Evolutionary conservation across 768 basidiomycete genomes (phyloP), one percentile per base, ranked within the genome.

Genomic region (Cubamyces lactineus): DNA sequence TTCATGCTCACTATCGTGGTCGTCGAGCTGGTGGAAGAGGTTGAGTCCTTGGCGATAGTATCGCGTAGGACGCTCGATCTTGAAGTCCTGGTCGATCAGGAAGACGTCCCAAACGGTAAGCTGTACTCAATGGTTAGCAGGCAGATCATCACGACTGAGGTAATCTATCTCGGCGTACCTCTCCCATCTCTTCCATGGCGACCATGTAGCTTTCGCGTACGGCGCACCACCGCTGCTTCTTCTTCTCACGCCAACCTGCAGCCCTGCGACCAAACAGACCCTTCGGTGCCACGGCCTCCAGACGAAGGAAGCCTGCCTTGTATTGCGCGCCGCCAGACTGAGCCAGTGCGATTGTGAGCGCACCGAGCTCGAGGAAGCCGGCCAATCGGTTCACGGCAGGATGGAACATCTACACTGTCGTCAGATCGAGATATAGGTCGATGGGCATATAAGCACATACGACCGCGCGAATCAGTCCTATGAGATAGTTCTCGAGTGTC

Each of bases 81-180:
- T 80, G 71, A 99, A 98, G 70, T 94, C 89, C 0, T 84, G 76
- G 72, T 98, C 96, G 53, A 98, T 78, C 42, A 98, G 80, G 75
- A 99, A 96, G 13, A 98, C 95, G 61, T 98, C 96, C 86, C 90
- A 93, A 41, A 97, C 77, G n/a, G 77, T 78, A n/a, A 89, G 78
- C 91, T 96, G 46, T 21, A 52, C 52, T 49, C 50, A 24, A 2
- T 3, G 19, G 12, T 60, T 6, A 61, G 57, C 13, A 51, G 13
- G 45, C 21, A 39, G n/a, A n/a, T n/a, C 12, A 26, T 11, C 16
- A 17, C 4, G 9, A 26, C 4, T 38, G 46, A 42, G 26, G 42
- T 6, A 8, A 46, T 4, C 21, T 26, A 8, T 19, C 13, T 41
- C 3, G 23, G 71, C 80, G 53, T 68, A 93, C 92, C 77, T 92